Evolutionary conservation across 2,329 filamentous ascomycete species (phyloP).

Genomic region (Fusarium chaquense): DNA sequence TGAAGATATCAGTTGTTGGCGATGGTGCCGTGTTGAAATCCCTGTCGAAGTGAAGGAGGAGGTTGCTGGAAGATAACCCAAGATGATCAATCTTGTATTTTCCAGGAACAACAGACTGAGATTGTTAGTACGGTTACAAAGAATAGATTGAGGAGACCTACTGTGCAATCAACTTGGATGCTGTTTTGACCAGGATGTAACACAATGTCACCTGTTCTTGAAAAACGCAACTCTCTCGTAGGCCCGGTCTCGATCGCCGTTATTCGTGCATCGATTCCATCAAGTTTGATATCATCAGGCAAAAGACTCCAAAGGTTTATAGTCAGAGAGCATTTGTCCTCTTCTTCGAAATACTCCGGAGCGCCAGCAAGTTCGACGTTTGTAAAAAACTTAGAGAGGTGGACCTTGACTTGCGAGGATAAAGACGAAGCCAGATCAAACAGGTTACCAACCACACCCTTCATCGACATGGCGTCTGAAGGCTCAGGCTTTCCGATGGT

Average conservation of each 20-base stretch:
- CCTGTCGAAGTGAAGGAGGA: slow-evolving; percentile 75
- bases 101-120: slow-evolving; percentile 74
- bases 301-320: slow-evolving; percentile 79
- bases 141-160: slow-evolving; percentile 39
- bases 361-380: slow-evolving; percentile 75
- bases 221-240: slow-evolving; percentile 67
- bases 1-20: slow-evolving; percentile 65
- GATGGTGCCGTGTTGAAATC: slow-evolving; percentile 62
- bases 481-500: slow-evolving; percentile 29
- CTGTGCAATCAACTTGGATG: slow-evolving; percentile 53
- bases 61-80: slow-evolving; percentile 71
- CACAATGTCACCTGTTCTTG: slow-evolving; percentile 44
- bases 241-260: slow-evolving; percentile 66
- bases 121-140: slow-evolving; percentile 45
- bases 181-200: slow-evolving; percentile 63
- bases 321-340: slow-evolving; percentile 79
- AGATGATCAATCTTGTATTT: slow-evolving; percentile 81
- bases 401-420: slow-evolving; percentile 71
- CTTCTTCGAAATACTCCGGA: slow-evolving; percentile 75
- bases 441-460: slow-evolving; percentile 62
- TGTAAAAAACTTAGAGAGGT: slow-evolving; percentile 79
- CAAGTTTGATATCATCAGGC: slow-evolving; percentile 74
- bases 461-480: slow-evolving; percentile 56
- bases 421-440: slow-evolving; percentile 60
- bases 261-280: slow-evolving; percentile 74